phyloP scores from a whole-genome alignment of 2,329 filamentous ascomycete species.

The Lecanosticta acicola region DNA sequence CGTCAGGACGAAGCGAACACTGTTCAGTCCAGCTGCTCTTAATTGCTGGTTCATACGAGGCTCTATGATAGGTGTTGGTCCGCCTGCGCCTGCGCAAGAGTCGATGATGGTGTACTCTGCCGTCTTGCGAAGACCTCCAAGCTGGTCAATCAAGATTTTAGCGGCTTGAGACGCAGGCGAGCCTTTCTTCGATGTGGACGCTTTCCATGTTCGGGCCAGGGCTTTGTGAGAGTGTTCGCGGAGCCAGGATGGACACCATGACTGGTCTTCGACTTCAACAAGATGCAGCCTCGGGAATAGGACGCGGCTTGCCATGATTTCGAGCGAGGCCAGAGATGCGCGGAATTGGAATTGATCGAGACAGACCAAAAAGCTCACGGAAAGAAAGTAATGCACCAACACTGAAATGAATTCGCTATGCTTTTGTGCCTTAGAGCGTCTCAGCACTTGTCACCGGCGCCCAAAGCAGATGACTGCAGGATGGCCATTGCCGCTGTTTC shows the following conservation, averaged over 20 bases:
- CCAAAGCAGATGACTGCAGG: neutral
- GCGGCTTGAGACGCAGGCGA: conserved; percentile 5
- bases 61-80: conserved; percentile 12
- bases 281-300: conserved; percentile 10
- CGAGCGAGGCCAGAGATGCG: no score
- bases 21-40: conserved; percentile 1
- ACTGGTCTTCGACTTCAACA: conserved; percentile 10
- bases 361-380: no score
- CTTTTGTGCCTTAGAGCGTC: neutral
- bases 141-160: conserved; percentile 2
- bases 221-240: conserved; percentile 5
- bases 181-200: neutral
- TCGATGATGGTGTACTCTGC: conserved; percentile 7
- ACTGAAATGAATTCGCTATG: neutral
- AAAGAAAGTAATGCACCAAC: no score
- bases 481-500: neutral
- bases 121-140: conserved; percentile 4
- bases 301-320: neutral
- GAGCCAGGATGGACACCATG: conserved; percentile 8
- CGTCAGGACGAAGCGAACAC: conserved; percentile 8
- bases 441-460: neutral
- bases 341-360: neutral
- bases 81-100: conserved; percentile 7
- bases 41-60: conserved; percentile 2
- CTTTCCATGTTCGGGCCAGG: conserved; percentile 6